A percentile compares a stretch with the other conserved stretches of the same genome.
phyloP scores from a whole-genome alignment of 2,329 filamentous ascomycete species.

The Dactylellina cionopaga region DNA sequence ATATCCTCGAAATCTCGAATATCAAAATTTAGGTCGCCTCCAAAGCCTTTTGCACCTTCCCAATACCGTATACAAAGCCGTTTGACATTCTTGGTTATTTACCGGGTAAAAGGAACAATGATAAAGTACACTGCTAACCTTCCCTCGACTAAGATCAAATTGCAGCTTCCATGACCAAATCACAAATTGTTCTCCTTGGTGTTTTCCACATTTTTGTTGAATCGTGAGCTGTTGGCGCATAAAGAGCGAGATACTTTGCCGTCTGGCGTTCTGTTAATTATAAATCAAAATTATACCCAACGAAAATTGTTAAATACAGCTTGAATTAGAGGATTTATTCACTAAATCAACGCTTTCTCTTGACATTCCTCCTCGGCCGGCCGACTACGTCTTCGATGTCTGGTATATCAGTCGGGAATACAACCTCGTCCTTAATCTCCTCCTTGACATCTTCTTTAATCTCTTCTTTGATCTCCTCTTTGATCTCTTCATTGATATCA shows the following conservation, averaged over 20 bases:
- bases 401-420: constrained; percentile 23
- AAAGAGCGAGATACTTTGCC: constrained; percentile 19
- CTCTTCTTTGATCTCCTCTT: constrained; percentile 27
- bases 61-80: no score
- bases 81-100: no score
- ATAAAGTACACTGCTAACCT: no score
- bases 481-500: constrained; percentile 58
- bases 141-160: no score
- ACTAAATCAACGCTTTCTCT: constrained; percentile 37
- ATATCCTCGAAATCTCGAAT: no score
- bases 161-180: background rate
- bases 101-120: no score
- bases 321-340: background rate
- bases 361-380: constrained; percentile 37
- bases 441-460: constrained; percentile 58
- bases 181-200: background rate
- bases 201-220: background rate
- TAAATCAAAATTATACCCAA: constrained; percentile 2
- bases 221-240: constrained; percentile 36
- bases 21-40: no score
- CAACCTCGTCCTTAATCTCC: constrained; percentile 1
- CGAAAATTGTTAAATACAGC: background rate
- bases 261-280: constrained; percentile 24
- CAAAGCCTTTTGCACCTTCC: no score
- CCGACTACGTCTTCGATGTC: constrained; percentile 48